Percentiles rank a stretch among this genome's conserved stretches.
Conservation (phyloP, 106 monocot genomes). For the Acorus gramineus region DNA sequence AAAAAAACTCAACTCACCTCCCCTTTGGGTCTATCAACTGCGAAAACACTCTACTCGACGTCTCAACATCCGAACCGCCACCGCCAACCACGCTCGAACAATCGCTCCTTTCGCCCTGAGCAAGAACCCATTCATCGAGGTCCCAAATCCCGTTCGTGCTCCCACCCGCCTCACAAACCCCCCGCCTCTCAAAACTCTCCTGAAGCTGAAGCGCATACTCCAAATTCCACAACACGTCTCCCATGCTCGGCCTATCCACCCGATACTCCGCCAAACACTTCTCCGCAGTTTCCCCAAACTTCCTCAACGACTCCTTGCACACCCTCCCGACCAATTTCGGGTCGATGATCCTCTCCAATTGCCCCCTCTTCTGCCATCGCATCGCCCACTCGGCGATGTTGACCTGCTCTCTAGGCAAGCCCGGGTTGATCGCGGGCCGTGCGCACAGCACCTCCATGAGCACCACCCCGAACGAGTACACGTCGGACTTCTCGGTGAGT, state of each 20-base stretch:
- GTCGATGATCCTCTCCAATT: slow-evolving; percentile 51
- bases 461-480: slow-evolving; percentile 70
- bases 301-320: slow-evolving; percentile 36
- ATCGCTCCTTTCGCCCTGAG: neutral
- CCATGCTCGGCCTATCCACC: slow-evolving; percentile 55
- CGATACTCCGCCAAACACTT: slow-evolving; percentile 65
- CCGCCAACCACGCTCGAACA: slow-evolving; percentile 8
- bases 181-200: slow-evolving; percentile 32
- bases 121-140: slow-evolving; percentile 25
- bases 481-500: slow-evolving; percentile 63
- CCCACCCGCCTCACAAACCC: too few relatives aligned
- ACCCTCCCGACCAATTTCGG: slow-evolving; percentile 24
- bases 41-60: slow-evolving; percentile 32
- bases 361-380: slow-evolving; percentile 37
- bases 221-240: slow-evolving; percentile 69
- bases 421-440: slow-evolving; percentile 38
- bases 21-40: slow-evolving; percentile 49
- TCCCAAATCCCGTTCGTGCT: slow-evolving; percentile 14
- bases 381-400: slow-evolving; percentile 61
- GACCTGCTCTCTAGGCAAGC: slow-evolving; percentile 50
- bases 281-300: slow-evolving; percentile 64
- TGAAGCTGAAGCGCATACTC: slow-evolving; percentile 65
- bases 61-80: slow-evolving; percentile 19
- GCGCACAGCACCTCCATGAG: slow-evolving; percentile 59
- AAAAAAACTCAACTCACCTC: slow-evolving; percentile 7